A percentile compares a stretch with the other conserved stretches of the same genome.
Conservation (phyloP, 495 filamentous ascomycete species). For the Astrocystis sublimbata region DNA sequence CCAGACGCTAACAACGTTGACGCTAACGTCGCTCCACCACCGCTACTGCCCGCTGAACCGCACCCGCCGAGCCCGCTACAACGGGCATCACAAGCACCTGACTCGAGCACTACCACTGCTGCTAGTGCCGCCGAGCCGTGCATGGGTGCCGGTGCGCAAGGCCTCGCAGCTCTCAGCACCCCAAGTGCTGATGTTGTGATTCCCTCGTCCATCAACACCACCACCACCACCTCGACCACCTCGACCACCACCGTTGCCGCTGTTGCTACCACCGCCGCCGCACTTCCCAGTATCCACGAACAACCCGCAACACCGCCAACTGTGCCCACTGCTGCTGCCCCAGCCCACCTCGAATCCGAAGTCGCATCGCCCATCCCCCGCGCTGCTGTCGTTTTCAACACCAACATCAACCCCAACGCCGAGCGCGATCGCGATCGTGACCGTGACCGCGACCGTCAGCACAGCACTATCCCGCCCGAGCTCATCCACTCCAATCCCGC, state of each 20-base stretch:
- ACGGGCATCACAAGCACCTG: background rate
- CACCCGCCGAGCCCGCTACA: background rate
- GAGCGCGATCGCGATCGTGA: background rate
- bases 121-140: background rate
- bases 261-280: constrained; percentile 7
- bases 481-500: constrained; percentile 12
- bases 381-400: background rate
- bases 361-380: background rate
- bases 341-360: background rate
- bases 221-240: constrained; percentile 10
- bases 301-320: constrained; percentile 17
- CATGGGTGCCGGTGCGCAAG: constrained; percentile 16
- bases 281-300: constrained; percentile 31
- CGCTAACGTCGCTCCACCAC: constrained; percentile 17
- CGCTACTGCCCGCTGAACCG: background rate
- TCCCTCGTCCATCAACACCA: constrained; percentile 2
- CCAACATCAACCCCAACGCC: background rate
- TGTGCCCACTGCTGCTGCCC: too few species aligned
- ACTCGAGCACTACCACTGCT: constrained; percentile 14
- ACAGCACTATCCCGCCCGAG: constrained; percentile 5
- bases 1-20: background rate
- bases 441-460: background rate
- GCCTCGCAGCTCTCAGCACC: constrained; percentile 10
- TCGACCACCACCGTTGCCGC: constrained; percentile 10
- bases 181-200: constrained; percentile 8